Percentiles rank a stretch among this genome's conserved stretches.
Conservation (phyloP, 257 asterid genomes). For the Euphrasia confusa region DNA sequence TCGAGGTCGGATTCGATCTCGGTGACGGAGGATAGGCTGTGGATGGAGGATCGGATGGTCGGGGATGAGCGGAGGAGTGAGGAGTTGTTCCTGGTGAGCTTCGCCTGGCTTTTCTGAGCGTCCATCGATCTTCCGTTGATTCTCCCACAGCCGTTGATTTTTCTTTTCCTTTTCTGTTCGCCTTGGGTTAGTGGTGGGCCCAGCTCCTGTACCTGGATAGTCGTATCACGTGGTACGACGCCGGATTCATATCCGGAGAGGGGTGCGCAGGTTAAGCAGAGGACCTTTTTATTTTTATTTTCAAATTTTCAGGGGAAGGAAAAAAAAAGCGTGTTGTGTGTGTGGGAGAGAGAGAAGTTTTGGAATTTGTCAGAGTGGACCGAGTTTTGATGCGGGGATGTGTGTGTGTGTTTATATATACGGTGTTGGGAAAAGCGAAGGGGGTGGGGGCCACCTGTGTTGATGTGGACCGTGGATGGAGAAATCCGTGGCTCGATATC, state of each 20-base stretch:
- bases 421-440: conserved; percentile 20
- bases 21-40: conserved; percentile 50
- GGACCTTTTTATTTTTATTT: background rate
- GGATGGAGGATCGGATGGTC: conserved; percentile 57
- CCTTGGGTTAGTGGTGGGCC: conserved; percentile 23
- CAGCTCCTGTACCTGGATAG: conserved; percentile 48
- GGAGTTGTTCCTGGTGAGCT: conserved; percentile 57
- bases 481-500: conserved; percentile 25
- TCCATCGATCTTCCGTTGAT: conserved; percentile 35
- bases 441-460: conserved; percentile 38
- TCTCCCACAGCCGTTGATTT: conserved; percentile 17
- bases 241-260: conserved; percentile 56
- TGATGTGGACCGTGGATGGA: conserved; percentile 34
- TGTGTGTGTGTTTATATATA: conserved; percentile 20
- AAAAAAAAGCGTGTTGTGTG: conserved; percentile 12
- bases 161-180: background rate
- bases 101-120: conserved; percentile 47
- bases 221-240: conserved; percentile 39
- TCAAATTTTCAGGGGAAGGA: conserved; percentile 17
- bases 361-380: conserved; percentile 35
- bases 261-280: conserved; percentile 37
- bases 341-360: conserved; percentile 10
- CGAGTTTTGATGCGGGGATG: conserved; percentile 37
- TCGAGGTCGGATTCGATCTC: conserved; percentile 60
- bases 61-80: conserved; percentile 76